These are phyloP conservation scores for Cyclotella choctawhatcheeana DNA, from an alignment of 108 stramenopile genomes.

Conservation along the genomic window DNA sequence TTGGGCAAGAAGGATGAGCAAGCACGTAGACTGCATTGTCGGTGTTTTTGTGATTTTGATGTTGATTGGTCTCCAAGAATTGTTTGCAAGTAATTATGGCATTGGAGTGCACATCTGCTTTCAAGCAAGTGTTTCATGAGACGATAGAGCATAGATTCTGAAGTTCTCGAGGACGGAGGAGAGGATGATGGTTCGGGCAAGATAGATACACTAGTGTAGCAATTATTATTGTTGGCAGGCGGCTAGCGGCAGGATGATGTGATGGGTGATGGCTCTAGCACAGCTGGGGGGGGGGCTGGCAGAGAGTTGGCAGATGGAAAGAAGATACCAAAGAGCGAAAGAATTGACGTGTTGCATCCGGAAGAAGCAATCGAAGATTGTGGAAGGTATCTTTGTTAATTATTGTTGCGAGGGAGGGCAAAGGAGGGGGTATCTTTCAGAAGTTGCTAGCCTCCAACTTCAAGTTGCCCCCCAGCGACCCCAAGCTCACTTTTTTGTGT, in stretches of 20 bases:
- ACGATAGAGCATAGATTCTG: too few species aligned
- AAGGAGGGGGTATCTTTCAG: too few species aligned
- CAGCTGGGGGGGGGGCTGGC: neutral
- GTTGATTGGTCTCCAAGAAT: neutral
- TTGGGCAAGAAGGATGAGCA: neutral
- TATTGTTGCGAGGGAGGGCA: too few species aligned
- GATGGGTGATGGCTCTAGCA: neutral
- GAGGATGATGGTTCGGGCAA: constrained; percentile 4
- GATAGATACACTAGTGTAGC: neutral
- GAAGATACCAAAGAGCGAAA: neutral
- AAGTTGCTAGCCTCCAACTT: too few species aligned
- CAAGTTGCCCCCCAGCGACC: too few species aligned
- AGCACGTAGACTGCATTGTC: constrained; percentile 6
- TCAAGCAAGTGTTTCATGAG: too few species aligned
- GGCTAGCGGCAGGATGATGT: neutral
- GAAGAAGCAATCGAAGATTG: constrained; percentile 1
- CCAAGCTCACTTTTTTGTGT: too few species aligned
- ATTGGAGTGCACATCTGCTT: too few species aligned
- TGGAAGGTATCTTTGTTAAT: too few species aligned
- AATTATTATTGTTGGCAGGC: neutral
- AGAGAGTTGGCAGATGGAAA: neutral
- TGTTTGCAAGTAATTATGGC: neutral
- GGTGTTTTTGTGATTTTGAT: neutral
- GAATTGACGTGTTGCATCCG: constrained; percentile 8
- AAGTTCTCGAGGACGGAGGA: neutral